Evolutionary conservation across 306 rosid species (phyloP), one percentile per base, ranked within the genome.

Genomic region (Citrullus amarus): DNA sequence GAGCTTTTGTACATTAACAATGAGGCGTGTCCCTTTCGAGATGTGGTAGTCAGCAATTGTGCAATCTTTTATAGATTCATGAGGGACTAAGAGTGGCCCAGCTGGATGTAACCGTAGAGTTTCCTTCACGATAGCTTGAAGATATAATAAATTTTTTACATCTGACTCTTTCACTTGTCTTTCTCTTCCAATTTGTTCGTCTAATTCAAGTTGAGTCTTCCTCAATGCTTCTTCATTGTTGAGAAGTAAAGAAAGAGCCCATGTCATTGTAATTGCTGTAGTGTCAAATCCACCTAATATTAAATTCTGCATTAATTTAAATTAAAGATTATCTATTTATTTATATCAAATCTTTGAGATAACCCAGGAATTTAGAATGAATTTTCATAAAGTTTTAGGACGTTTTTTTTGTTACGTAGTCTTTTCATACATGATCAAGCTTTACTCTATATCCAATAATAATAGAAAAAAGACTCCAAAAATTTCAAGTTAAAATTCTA

Each of bases 211-310:
- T 73, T 87, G 88, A 3, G 82, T 91, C 80, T 63, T 90, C 55
- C 66, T 82, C 18, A 88, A 30, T n/a, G 58, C 79, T 3, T 81
- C 56, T 5, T 36, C 80, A 65, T 87, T 85, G 81, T 88, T 85
- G 25, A 90, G 79, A 28, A 88, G 89, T 51, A 90, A 80, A 5
- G 88, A 88, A 80, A 90, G 80, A 9, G 89, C 88, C 91, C 91
- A 88, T 8, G 84, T 81, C 44, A 88, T 80, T 0, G 89, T 85
- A 4, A 86, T 85, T 4, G 86, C 68, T 46, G 84, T 73, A 30
- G 91, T 88, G 59, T 90, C 89, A 65, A 83, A 79, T 8, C 87
- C 95, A 28, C 91, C 92, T 17, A 88, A 79, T 50, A 90, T 84
- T 50, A 90, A 41, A 6, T 87, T 82, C 89, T 86, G 34, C 28